Conservation (phyloP, 164 flowering plant species). For the Umbellularia californica region DNA sequence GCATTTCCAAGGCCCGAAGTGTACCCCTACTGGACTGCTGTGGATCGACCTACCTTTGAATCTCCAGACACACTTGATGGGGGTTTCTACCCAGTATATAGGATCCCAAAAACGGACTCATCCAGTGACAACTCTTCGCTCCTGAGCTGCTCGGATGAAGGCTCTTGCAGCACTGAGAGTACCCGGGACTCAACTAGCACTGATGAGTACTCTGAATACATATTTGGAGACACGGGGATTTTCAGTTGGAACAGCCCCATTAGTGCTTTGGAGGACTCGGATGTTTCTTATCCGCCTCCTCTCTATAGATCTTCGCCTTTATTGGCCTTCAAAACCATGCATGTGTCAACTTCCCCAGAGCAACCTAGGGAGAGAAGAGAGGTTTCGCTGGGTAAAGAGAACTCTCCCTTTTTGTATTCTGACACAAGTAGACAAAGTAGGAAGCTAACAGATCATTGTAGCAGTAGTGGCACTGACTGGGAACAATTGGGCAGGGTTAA, state of each 20-base stretch:
- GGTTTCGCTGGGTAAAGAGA: constrained; percentile 20
- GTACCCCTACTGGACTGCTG: constrained; percentile 13
- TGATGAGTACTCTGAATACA: constrained; percentile 62
- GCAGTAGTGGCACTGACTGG: constrained; percentile 39
- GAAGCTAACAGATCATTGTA: constrained; percentile 27
- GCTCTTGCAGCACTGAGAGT: constrained; percentile 78
- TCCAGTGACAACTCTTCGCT: constrained; percentile 77
- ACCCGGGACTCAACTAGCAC: constrained; percentile 62
- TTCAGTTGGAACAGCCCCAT: constrained; percentile 36
- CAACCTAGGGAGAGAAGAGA: constrained; percentile 8
- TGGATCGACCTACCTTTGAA: background rate
- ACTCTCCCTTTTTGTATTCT: constrained; percentile 31
- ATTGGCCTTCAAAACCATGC: constrained; percentile 20
- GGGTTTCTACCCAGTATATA: constrained; percentile 25
- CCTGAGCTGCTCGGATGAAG: constrained; percentile 77
- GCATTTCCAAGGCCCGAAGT: constrained; percentile 9
- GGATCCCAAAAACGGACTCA: constrained; percentile 48
- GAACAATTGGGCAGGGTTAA: constrained; percentile 29
- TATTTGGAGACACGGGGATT: constrained; percentile 46
- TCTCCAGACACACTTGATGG: constrained; percentile 18
- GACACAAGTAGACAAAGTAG: constrained; percentile 44
- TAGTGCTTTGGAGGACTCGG: constrained; percentile 43
- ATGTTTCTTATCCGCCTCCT: constrained; percentile 13
- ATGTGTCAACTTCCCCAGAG: constrained; percentile 13
- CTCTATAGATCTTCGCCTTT: constrained; percentile 12